Evolutionary conservation across 352 stramenopile genomes (phyloP).

Genomic region (Globisporangium abappressorium): DNA sequence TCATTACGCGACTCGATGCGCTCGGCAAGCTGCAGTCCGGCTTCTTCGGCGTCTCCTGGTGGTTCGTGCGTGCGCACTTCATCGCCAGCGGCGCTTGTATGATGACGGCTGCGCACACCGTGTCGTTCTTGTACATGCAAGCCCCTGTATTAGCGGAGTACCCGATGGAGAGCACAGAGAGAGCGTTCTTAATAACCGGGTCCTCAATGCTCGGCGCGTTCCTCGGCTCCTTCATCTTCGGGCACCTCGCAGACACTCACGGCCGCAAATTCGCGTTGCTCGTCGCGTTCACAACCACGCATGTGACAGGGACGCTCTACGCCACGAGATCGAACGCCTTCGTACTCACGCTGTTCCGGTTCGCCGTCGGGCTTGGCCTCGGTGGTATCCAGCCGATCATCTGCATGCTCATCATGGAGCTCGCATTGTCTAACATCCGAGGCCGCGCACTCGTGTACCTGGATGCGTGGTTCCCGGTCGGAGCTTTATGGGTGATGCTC

Average conservation of each 20-base stretch:
- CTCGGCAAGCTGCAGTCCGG: not conserved
- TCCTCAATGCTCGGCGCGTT: not conserved
- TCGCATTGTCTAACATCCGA: not conserved
- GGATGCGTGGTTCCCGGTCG: not conserved
- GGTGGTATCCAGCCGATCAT: not conserved
- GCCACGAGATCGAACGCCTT: not conserved
- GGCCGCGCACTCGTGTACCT: not conserved
- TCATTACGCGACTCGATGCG: not conserved
- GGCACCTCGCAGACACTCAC: not conserved
- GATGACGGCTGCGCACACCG: not conserved
- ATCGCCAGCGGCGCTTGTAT: not conserved
- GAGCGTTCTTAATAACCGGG: not conserved
- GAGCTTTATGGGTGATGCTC: not conserved
- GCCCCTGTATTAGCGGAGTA: not conserved
- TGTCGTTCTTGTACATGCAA: not conserved
- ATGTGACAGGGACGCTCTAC: not conserved
- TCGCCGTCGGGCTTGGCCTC: not conserved
- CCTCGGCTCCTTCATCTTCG: not conserved
- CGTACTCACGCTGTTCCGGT: not conserved
- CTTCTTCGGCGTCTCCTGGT: not conserved
- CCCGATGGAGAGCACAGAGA: not conserved
- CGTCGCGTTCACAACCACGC: not conserved
- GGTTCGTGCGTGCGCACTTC: not conserved
- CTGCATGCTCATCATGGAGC: not conserved
- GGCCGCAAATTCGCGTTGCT: not conserved